Evolutionary conservation across 176 grass and related monocot genomes (phyloP).

Genomic region (Themeda triandra): DNA sequence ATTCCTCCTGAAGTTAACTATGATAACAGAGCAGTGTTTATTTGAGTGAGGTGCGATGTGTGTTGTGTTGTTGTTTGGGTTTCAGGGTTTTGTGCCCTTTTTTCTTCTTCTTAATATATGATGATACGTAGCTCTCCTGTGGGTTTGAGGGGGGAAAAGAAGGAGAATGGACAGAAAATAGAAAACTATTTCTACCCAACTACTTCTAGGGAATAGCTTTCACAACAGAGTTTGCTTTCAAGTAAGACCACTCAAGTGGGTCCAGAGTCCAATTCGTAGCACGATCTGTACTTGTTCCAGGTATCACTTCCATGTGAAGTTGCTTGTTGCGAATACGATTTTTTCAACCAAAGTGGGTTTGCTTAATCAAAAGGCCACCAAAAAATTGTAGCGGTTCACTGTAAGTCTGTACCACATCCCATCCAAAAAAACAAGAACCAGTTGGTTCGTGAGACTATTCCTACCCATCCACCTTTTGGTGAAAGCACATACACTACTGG

Average conservation of each 20-base stretch:
- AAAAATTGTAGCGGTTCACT: background rate
- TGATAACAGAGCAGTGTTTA: background rate
- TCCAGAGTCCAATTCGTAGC: background rate
- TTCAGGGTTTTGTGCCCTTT: no score
- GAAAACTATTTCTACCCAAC: background rate
- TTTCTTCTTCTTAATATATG: no score
- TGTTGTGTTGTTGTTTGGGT: no score
- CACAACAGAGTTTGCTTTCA: background rate
- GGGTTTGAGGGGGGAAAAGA: no score
- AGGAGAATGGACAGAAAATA: background rate
- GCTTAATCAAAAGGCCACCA: background rate
- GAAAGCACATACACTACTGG: background rate
- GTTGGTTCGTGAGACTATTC: background rate
- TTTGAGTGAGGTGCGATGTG: no score
- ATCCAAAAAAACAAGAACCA: conserved; percentile 12
- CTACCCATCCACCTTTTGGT: conserved; percentile 11
- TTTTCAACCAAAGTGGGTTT: background rate
- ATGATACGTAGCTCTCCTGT: no score
- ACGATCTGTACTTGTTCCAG: background rate
- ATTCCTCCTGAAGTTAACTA: background rate
- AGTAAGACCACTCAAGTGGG: conserved; percentile 15
- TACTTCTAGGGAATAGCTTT: background rate
- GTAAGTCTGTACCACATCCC: background rate
- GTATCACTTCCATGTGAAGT: background rate
- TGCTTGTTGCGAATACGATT: background rate